Evolutionary conservation across 177 flowering plant species (phyloP).

Genomic region (Vitis hybrid): DNA sequence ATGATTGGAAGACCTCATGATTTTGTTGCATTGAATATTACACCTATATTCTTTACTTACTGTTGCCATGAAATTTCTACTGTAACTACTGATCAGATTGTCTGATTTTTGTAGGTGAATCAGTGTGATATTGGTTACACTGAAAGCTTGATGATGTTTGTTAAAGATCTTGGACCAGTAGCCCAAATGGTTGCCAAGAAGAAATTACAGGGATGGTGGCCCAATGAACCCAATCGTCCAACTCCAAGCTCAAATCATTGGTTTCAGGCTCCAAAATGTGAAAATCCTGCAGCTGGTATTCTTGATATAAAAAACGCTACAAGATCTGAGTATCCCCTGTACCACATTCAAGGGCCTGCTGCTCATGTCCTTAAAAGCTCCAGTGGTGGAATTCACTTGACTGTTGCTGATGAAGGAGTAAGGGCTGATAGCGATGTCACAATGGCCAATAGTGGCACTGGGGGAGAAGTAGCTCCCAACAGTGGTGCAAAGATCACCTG

Average conservation of each 20-base stretch:
- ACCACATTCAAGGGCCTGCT: background rate
- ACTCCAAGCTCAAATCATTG: conserved; percentile 7
- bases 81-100: background rate
- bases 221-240: background rate
- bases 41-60: too few species aligned
- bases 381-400: background rate
- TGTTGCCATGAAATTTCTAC: background rate
- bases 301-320: background rate
- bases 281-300: background rate
- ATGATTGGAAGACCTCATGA: too few species aligned
- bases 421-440: background rate
- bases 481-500: background rate
- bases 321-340: conserved; percentile 3
- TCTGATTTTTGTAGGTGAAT: conserved; percentile 29
- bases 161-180: conserved; percentile 58
- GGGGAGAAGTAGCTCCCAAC: background rate
- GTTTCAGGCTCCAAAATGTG: conserved; percentile 7
- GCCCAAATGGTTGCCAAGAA: conserved; percentile 53
- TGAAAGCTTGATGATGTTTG: conserved; percentile 57
- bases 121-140: conserved; percentile 29
- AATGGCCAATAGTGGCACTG: background rate
- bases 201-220: conserved; percentile 32
- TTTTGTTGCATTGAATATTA: too few species aligned
- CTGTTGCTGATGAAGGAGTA: conserved; percentile 5
- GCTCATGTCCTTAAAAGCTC: background rate